Conservation (phyloP, 345 rosid species). For the Turnera subulata region DNA sequence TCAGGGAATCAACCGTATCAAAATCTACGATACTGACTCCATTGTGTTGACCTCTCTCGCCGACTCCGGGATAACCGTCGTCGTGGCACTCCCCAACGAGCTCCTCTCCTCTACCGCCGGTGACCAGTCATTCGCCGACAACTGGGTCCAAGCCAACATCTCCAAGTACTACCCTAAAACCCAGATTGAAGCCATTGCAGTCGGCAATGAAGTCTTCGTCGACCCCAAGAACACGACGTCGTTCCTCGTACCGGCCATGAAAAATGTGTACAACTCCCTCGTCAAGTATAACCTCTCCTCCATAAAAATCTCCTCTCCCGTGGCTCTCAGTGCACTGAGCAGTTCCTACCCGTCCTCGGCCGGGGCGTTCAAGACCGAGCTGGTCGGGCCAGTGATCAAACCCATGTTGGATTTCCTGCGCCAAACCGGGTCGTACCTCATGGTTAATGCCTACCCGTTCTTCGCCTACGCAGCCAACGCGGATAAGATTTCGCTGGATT, state of each 20-base stretch:
- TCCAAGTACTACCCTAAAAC: constrained; percentile 43
- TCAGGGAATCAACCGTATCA: constrained; percentile 23
- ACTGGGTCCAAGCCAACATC: constrained; percentile 71
- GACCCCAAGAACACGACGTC: constrained; percentile 63
- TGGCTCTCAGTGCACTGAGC: constrained; percentile 59
- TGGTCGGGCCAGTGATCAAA: constrained; percentile 61
- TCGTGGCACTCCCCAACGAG: constrained; percentile 81
- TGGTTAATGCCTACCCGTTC: constrained; percentile 87
- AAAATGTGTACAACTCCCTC: constrained; percentile 55
- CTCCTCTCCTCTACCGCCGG: constrained; percentile 59
- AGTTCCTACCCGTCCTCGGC: constrained; percentile 77
- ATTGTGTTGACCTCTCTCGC: constrained; percentile 64
- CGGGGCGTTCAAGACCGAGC: constrained; percentile 64
- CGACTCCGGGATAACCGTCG: constrained; percentile 54
- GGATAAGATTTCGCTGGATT: constrained; percentile 58
- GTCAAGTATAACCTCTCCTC: constrained; percentile 43
- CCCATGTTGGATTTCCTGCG: constrained; percentile 72
- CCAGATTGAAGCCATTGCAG: constrained; percentile 69
- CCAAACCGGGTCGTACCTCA: constrained; percentile 56
- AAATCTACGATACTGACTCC: constrained; percentile 45
- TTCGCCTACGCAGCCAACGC: constrained; percentile 73
- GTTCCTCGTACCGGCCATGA: constrained; percentile 83
- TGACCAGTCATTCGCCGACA: constrained; percentile 68
- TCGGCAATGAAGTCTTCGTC: constrained; percentile 88
- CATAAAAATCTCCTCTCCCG: constrained; percentile 68